Evolutionary conservation across 163 green algal genomes (phyloP).

Genomic region (Chlorella variabilis): DNA sequence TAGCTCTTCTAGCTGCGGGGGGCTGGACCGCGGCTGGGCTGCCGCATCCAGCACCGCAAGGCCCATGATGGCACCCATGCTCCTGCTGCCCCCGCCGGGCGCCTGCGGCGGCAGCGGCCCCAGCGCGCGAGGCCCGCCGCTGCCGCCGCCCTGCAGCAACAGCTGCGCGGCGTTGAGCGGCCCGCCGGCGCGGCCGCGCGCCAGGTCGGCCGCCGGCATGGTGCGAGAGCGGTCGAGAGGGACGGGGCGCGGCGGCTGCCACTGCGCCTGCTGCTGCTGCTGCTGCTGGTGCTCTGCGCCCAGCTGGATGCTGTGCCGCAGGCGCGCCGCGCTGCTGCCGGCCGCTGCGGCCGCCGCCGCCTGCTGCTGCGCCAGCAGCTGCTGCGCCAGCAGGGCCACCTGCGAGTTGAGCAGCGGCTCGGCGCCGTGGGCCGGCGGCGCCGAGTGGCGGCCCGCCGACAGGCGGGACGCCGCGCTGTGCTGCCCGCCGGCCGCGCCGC

Average conservation of each 20-base stretch:
- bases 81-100: not conserved
- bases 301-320: not conserved
- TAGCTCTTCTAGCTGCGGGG: not conserved
- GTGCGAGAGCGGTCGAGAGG: not conserved
- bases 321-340: not conserved
- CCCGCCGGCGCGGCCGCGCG: not conserved
- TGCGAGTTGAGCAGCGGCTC: conserved; percentile 17
- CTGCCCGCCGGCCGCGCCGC: no score
- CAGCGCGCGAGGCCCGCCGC: not conserved
- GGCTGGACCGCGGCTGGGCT: not conserved
- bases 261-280: not conserved
- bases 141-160: not conserved
- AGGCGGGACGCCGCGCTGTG: no score
- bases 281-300: conserved; percentile 1
- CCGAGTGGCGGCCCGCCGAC: not conserved
- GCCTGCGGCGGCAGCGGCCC: not conserved
- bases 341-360: not conserved
- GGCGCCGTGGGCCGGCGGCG: not conserved
- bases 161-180: not conserved
- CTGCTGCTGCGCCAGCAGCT: conserved; percentile 30
- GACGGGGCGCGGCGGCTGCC: not conserved
- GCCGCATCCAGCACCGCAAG: not conserved
- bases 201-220: not conserved
- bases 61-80: not conserved
- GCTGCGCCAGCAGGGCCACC: conserved; percentile 27